Base-by-base conservation (phyloP, 805 yeast species). In the Zygotorulaspora danielsina region DNA sequence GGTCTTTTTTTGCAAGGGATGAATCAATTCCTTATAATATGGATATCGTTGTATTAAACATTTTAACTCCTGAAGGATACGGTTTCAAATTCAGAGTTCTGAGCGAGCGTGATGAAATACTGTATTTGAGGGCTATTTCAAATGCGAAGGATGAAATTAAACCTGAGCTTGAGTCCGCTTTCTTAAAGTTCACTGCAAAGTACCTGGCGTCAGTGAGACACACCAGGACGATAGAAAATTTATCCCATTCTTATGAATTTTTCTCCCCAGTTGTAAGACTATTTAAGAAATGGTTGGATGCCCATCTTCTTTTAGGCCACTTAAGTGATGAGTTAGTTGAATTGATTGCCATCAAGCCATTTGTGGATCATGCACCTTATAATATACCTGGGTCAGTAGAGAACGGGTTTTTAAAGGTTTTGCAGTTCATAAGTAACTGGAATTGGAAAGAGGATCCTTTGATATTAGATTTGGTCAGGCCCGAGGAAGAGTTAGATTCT, bases 361-460 rank as follows among this genome's bases (percentile, higher is more conserved):
- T 90, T 65, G 82, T 87, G 32, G 94, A 88, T 55, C 81, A 89
- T 6, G 79, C 84, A 0, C 95, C 97, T n/a, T 89, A 75, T 64
- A 71, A 78, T 1, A 73, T 78, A 2, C 97, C 98, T 3, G 76
- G 81, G 19, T 79, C 90, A 39, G 78, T 82, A 6, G 81, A 79
- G 46, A 73, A 82, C 39, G 98, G 96, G 5, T 87, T 93, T 57
- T 66, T 85, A 42, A 79, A 93, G 43, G 73, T 81, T 9, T 59
- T 93, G 26, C 68, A 75, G 33, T 84, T 82, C 53, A 60, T 93
- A 32, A 73, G 95, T 18, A 65, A 64, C 30, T 93, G 98, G 98
- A 88, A 93, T 61, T 93, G 98, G 98, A 82, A 77, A 52, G 94
- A 84, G 46, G 87, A 82, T 33, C 83, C 96, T 1, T 65, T 93